Evolutionary conservation across 306 rosid species (phyloP).

Genomic region (Prunus mume): DNA sequence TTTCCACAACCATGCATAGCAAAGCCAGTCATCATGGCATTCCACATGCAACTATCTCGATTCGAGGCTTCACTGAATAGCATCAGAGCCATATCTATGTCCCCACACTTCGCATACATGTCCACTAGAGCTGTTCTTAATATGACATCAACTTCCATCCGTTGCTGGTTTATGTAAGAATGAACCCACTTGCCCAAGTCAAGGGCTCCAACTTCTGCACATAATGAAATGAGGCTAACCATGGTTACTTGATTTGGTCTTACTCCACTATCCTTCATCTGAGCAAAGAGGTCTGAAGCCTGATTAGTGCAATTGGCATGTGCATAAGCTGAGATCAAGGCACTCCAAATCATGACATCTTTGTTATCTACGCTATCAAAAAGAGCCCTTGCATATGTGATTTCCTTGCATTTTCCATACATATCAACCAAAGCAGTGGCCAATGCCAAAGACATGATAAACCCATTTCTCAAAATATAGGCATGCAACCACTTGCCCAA

Average conservation of each 20-base stretch:
- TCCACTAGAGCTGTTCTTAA: slow-evolving; percentile 53
- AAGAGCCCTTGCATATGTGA: slow-evolving; percentile 40
- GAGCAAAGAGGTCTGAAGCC: slow-evolving; percentile 39
- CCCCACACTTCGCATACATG: slow-evolving; percentile 82
- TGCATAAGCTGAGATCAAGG: slow-evolving; percentile 60
- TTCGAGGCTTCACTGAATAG: slow-evolving; percentile 31
- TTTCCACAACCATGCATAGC: slow-evolving; percentile 57
- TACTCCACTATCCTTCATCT: slow-evolving; percentile 42
- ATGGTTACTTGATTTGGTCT: slow-evolving; percentile 55
- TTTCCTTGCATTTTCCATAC: slow-evolving; percentile 67
- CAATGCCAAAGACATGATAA: slow-evolving; percentile 43
- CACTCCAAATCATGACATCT: slow-evolving; percentile 60
- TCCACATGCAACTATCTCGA: slow-evolving; percentile 56
- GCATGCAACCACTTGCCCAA: slow-evolving; percentile 57
- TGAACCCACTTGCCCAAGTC: slow-evolving; percentile 70
- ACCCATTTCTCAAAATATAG: slow-evolving; percentile 44
- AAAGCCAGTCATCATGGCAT: slow-evolving; percentile 63
- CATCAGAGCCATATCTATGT: slow-evolving; percentile 37
- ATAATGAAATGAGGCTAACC: slow-evolving; percentile 45
- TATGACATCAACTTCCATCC: slow-evolving; percentile 37
- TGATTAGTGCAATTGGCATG: slow-evolving; percentile 29
- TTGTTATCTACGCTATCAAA: slow-evolving; percentile 34
- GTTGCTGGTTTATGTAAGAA: slow-evolving; percentile 50
- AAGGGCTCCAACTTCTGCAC: slow-evolving; percentile 61
- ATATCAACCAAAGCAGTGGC: slow-evolving; percentile 62